Conservation (phyloP, 106 monocot species). For the Allium sativum region DNA sequence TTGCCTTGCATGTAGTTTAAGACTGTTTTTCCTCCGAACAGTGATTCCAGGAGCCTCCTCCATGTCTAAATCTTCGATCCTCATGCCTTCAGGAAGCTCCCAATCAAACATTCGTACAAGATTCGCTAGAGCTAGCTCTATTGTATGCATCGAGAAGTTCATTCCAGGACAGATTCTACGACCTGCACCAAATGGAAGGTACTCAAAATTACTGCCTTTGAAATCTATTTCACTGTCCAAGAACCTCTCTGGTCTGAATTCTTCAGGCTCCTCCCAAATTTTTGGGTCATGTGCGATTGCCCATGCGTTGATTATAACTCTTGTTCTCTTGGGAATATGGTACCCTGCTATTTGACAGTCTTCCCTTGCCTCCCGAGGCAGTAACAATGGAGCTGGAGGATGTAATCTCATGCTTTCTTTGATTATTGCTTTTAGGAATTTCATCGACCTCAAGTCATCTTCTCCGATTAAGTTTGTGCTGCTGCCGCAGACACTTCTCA, state of each 20-base stretch:
- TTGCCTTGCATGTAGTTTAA: too few species aligned
- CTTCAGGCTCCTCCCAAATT: not conserved
- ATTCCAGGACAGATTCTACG: conserved; percentile 14
- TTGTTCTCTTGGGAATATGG: not conserved
- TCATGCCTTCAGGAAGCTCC: conserved; percentile 11
- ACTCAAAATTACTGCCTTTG: not conserved
- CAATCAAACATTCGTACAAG: conserved; percentile 13
- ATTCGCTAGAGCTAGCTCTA: conserved; percentile 10
- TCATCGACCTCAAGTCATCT: not conserved
- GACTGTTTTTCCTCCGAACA: too few species aligned
- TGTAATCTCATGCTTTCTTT: not conserved
- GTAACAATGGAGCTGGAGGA: not conserved
- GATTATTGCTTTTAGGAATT: not conserved
- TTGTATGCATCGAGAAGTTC: not conserved
- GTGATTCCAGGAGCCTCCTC: conserved; percentile 1
- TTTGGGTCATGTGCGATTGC: not conserved
- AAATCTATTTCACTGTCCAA: not conserved
- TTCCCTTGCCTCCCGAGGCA: not conserved
- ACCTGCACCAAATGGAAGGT: conserved; percentile 12
- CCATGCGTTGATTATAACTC: not conserved
- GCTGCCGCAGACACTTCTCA: not conserved
- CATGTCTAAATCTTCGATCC: conserved; percentile 11
- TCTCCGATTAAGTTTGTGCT: not conserved
- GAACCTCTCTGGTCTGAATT: not conserved
- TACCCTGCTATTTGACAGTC: not conserved